Base-by-base conservation (phyloP, 352 stramenopile species). In the Pythium diclinum region DNA sequence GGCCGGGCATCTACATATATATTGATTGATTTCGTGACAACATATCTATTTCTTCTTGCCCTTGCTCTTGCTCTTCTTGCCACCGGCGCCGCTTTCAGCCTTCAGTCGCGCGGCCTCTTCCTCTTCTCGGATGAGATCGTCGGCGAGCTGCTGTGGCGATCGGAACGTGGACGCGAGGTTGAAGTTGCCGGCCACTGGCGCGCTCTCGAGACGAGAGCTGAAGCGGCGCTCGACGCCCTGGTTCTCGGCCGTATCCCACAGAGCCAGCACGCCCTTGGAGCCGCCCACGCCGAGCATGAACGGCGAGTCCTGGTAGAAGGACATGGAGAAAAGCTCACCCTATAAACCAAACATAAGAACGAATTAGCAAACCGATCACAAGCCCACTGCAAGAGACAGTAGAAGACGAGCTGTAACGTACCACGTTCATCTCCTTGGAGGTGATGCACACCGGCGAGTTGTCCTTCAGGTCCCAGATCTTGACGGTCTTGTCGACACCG, bases 401-500 rank as follows among this genome's bases (percentile, higher is more conserved):
- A 17, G 13, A 47, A 47, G 17, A 23, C 19, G 13, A 53, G 19
- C 46, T n/a, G 23, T 19, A 3, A 53, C 81, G 71, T 87, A 92
- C 83, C 71, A 97, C 87, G 59, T 94, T 94, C 88, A 98, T 96
- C 49, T 91, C 84, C 75, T 97, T 97, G 14, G 88, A 93, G 2
- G 81, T 92, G 62, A 97, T 81, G 66, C 82, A 96, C 54, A 83
- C 65, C 3, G 91, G 86, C 19, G 67, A 68, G 52, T 86, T 85
- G 46, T 87, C 77, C 62, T 84, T 76, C 17, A 96, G 68, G 66
- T 99, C 96, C 97, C 97, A 99, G 47, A 99, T 78, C 68, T 98
- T 98, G 52, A 99, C 96, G 8, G 92, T 98, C 81, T 99, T 99
- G 83, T 99, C 97, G n/a, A 97, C 87, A 10, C 94, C 95, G 44